A percentile compares a stretch with the other conserved stretches of the same genome.
These are phyloP conservation scores for Cladobotryum mycophilum DNA, from an alignment of 2,329 filamentous ascomycete species.

Conservation along the genomic window DNA sequence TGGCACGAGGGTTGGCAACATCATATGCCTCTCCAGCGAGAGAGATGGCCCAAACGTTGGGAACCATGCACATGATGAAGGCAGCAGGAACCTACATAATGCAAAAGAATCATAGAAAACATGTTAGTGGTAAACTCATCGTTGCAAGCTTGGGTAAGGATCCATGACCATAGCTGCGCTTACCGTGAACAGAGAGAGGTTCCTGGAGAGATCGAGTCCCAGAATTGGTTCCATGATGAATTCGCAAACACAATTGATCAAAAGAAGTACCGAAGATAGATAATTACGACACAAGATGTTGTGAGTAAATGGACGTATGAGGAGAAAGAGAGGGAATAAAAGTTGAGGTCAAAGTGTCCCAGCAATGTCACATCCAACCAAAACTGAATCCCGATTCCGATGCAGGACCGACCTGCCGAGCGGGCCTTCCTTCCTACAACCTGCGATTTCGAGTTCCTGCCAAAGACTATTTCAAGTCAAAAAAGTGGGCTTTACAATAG, in stretches of 20 bases:
- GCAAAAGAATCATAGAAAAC: neutral
- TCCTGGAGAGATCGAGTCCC: constrained; percentile 30
- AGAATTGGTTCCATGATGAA: constrained; percentile 25
- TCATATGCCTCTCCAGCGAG: constrained; percentile 31
- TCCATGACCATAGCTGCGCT: neutral
- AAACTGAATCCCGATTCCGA: neutral
- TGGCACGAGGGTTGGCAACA: constrained; percentile 32
- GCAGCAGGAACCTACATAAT: constrained; percentile 33
- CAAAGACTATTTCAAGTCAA: no score
- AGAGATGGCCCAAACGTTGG: constrained; percentile 28
- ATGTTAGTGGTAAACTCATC: neutral
- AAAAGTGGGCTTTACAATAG: no score
- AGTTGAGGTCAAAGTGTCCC: no score
- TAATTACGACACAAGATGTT: no score
- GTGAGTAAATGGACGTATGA: no score
- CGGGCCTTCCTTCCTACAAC: no score
- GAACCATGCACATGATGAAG: constrained; percentile 28
- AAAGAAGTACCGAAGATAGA: no score
- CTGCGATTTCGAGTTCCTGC: no score
- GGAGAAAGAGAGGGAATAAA: no score
- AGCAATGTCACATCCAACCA: no score
- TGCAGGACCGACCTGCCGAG: neutral
- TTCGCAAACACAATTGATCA: no score
- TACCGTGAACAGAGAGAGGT: constrained; percentile 30
- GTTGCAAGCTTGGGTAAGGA: no score